Evolutionary conservation across 345 rosid genomes (phyloP), one percentile per base, ranked within the genome.

Genomic region (Erodium maritimum): DNA sequence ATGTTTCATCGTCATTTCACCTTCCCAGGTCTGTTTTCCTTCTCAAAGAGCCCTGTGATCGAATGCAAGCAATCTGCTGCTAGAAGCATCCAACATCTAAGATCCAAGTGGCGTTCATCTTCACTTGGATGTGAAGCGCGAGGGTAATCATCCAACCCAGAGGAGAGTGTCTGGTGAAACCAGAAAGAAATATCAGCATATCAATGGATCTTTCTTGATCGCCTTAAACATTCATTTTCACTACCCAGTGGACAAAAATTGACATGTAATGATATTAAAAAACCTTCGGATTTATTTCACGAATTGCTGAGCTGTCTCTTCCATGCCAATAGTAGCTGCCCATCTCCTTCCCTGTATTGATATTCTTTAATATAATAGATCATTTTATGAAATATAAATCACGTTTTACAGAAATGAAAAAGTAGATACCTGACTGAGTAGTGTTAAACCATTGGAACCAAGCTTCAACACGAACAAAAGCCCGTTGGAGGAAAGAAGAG

Each of bases 11-110:
- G 12, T 42, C 48, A 42, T 42, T 42, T 52, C 25, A 90, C 96
- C 91, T 79, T 71, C 20, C 23, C 72, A 23, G 56, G 58, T 63
- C 64, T 62, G 11, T 69, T 54, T 62, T 74, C 73, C 50, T 58
- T 69, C 65, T 70, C 55, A 70, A 83, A 45, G 68, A 88, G 74
- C 71, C 71, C 70, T 5, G 65, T 42, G 70, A 91, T 83, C 59
- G 88, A 83, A 68, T 72, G 73, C 93, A 93, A 77, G 76, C 89
- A 93, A 50, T 83, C 86, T 58, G 94, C 94, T 5, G 91, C 95
- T 61, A 91, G 95, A 72, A 81, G 84, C 90, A 91, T 88, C 95
- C 98, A 91, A 61, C 95, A 86, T 75, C 96, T 84, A 57, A 91
- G 96, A 76, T 91, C 95, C 68, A 88, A 64, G 73, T 91, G 98